These are phyloP conservation scores for Candida methanosorbosa DNA, from an alignment of 805 yeast genomes.

Conservation along the genomic window DNA sequence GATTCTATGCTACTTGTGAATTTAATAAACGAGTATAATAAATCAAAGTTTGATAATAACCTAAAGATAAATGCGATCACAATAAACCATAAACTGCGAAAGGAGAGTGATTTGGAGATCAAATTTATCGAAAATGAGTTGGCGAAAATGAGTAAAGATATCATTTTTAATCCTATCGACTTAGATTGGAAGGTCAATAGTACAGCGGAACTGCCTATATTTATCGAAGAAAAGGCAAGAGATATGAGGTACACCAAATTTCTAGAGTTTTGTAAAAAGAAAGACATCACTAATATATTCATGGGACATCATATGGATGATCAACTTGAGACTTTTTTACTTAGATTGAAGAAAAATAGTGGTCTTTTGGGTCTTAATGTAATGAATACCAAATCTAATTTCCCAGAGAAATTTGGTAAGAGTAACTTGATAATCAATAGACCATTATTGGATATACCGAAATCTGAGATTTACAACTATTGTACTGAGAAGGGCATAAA, in stretches of 20 bases:
- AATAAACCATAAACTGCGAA: conserved; percentile 54
- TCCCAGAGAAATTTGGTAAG: too few relatives aligned
- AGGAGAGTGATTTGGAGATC: conserved; percentile 44
- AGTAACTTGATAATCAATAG: conserved; percentile 26
- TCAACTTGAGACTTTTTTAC: conserved; percentile 60
- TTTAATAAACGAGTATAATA: conserved; percentile 31
- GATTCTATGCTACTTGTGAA: conserved; percentile 68
- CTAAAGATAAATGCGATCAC: conserved; percentile 44
- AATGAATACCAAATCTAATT: neutral
- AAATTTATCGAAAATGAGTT: conserved; percentile 16
- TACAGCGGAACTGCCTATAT: neutral
- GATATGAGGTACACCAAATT: conserved; percentile 39
- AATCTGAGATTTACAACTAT: conserved; percentile 35
- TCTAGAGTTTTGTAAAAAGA: conserved; percentile 27
- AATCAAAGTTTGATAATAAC: conserved; percentile 16
- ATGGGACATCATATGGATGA: conserved; percentile 69
- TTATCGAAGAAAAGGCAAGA: conserved; percentile 56
- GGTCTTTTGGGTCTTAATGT: conserved; percentile 44
- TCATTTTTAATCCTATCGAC: conserved; percentile 7
- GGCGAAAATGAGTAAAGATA: neutral
- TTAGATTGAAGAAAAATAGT: conserved; percentile 39
- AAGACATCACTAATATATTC: conserved; percentile 29
- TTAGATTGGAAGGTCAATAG: conserved; percentile 6
- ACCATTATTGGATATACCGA: conserved; percentile 44
- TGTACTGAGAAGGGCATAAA: conserved; percentile 30